Conservation (phyloP, 306 rosid species). For the Dryas alaskensis region DNA sequence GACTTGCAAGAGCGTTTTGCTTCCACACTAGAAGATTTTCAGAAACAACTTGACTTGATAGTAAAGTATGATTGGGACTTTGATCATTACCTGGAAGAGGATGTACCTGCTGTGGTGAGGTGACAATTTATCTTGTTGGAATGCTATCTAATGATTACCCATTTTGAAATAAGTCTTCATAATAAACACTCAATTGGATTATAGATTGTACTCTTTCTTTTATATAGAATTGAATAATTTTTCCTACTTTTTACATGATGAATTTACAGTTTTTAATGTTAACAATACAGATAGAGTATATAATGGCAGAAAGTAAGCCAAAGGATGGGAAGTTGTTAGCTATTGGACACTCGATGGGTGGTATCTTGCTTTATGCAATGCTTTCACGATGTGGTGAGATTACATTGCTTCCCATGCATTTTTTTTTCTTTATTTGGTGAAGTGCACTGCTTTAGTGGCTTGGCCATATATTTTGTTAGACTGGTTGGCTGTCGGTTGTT, state of each 20-base stretch:
- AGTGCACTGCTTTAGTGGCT: slow-evolving; percentile 1
- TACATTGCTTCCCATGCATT: slow-evolving; percentile 23
- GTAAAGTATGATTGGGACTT: slow-evolving; percentile 98
- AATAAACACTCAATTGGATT: slow-evolving; percentile 1
- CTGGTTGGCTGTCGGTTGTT: background rate
- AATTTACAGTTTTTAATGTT: slow-evolving; percentile 23
- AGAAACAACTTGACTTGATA: slow-evolving; percentile 91
- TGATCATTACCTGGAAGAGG: slow-evolving; percentile 93
- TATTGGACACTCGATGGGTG: slow-evolving; percentile 99
- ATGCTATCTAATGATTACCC: slow-evolving; percentile 25
- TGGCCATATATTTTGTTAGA: background rate
- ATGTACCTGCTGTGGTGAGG: slow-evolving; percentile 96
- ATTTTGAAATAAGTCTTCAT: slow-evolving; percentile 18
- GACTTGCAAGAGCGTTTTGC: slow-evolving; percentile 79
- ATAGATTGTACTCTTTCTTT: slow-evolving; percentile 7
- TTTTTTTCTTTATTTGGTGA: slow-evolving; percentile 13
- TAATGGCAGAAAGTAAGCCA: slow-evolving; percentile 66
- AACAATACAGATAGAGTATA: slow-evolving; percentile 72
- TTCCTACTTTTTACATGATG: slow-evolving; percentile 18
- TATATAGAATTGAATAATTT: background rate
- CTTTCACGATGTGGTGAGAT: slow-evolving; percentile 77
- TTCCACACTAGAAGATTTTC: slow-evolving; percentile 87
- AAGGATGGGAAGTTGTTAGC: slow-evolving; percentile 95
- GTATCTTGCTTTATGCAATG: slow-evolving; percentile 85
- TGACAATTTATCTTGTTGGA: slow-evolving; percentile 68